Percentiles rank a stretch among this genome's conserved stretches.
Conservation (phyloP, 2,329 filamentous ascomycete species). For the Aspergillus hortae region DNA sequence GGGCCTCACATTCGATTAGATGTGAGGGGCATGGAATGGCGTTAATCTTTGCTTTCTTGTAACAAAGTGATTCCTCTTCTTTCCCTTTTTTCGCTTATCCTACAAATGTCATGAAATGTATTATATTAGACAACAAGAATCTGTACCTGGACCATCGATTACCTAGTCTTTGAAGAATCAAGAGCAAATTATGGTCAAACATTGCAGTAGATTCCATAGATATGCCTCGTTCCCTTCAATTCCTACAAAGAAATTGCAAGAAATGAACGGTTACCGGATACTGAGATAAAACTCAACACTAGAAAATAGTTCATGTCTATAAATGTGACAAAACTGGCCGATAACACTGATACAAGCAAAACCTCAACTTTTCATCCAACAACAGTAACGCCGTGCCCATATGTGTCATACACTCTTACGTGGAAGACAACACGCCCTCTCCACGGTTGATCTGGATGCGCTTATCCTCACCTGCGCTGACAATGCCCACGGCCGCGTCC, state of each 20-base stretch:
- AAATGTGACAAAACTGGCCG: conserved; percentile 1
- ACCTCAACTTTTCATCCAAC: conserved; percentile 29
- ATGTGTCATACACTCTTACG: conserved; percentile 25
- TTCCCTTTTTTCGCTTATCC: conserved; percentile 5
- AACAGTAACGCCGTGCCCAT: conserved; percentile 25
- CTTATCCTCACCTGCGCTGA: conserved; percentile 91
- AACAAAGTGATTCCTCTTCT: not conserved
- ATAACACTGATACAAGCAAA: conserved; percentile 5
- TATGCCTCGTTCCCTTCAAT: no score
- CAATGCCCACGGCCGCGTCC: conserved; percentile 82
- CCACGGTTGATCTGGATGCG: conserved; percentile 85
- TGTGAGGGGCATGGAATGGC: conserved; percentile 18
- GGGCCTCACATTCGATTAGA: conserved; percentile 19
- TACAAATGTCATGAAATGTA: conserved; percentile 14
- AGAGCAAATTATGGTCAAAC: no score
- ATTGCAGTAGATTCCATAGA: no score
- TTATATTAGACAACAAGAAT: conserved; percentile 12
- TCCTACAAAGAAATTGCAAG: no score
- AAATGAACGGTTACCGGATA: no score
- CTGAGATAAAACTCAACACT: no score
- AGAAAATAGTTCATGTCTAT: not conserved
- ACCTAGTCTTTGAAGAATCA: no score
- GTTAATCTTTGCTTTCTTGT: conserved; percentile 15
- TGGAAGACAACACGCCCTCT: conserved; percentile 43
- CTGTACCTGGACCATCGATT: not conserved